Base-by-base conservation (phyloP, 176 grass and related monocot genomes). In the Rhynchospora tenuis region DNA sequence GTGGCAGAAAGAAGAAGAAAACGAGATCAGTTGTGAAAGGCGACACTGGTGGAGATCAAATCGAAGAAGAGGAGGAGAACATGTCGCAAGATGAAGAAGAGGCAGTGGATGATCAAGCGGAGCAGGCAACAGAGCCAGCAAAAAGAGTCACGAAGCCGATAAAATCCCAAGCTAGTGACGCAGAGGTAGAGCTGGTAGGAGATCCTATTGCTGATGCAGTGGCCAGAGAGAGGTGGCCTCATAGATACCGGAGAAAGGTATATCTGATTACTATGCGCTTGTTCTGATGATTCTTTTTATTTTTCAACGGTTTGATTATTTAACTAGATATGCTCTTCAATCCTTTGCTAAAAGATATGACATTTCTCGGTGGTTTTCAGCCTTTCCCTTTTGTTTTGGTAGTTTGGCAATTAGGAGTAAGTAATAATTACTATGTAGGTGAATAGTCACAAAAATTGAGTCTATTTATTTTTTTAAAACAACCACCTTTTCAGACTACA, bases 171-270 rank as follows among this genome's bases (percentile, higher is more conserved):
- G 44, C 16, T 1, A 71, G 64, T 1, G 54, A 0, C 0, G 78
- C 19, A 33, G 85, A 84, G 54, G 81, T 73, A 2, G 84, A 81
- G 56, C 91, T 93, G 16, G 5, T 86, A 4, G 94, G 91, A 0
- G 73, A 81, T 33, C 66, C 89, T 0, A 2, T 97, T 63, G 82
- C 72, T 7, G 55, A 79, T 6, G 81, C 23, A 0, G 94, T 90
- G 84, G 91, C 89, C 3, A 90, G 72, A 44, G 6, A n/a, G 38
- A 70, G 46, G 54, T 97, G 94, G 94, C 91, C 94, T 1, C 69
- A 94, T 3, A 86, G 92, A 65, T 97, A 94, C 60, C 48, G 78
- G 19, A 64, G 46, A 80, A 83, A 83, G 80, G 88, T 52, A 52
- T 86, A 85, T 1, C 8, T 56, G 59, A 61, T 55, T 33, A 3